Evolutionary conservation across 306 rosid genomes (phyloP), one percentile per base, ranked within the genome.

Genomic region (Clitoria ternatea): DNA sequence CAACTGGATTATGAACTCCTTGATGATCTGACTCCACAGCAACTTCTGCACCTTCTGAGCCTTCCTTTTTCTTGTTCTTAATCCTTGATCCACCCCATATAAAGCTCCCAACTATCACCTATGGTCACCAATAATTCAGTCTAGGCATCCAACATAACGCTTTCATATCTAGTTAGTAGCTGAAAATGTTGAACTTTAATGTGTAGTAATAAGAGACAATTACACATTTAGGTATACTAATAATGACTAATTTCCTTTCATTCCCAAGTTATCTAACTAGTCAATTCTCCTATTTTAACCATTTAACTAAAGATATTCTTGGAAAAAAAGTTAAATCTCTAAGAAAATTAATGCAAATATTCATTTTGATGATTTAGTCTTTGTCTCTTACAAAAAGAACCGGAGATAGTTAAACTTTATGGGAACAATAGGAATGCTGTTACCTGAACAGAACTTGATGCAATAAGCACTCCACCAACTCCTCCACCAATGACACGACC

Each of bases 391-490:
- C n/a, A n/a, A n/a, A n/a, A n/a, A n/a, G n/a, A n/a, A n/a, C n/a
- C n/a, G n/a, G n/a, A n/a, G n/a, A n/a, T n/a, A n/a, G n/a, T n/a
- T n/a, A n/a, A n/a, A 33, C 20, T n/a, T 7, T 14, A 19, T 11
- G 55, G 50, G 42, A 78, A 75, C 54, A 24, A 13, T 14, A 36
- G 36, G 60, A 49, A 32, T 57, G 73, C 39, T 74, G 20, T 33
- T 79, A 91, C 97, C 97, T 91, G 97, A 69, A 89, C 96, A 8
- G 93, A 93, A 42, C 90, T 81, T 69, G 97, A 92, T 11, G 97
- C 97, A 45, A 89, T 77, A 26, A 91, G 97, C 70, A 85, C 64
- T 66, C 96, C 97, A 3, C 91, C 91, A 14, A 91, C 85, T 48
- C 93, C 91, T 3, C 97, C 97, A 20, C 97, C 97, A 11, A 91